Evolutionary conservation across 441 rosid genomes (phyloP).

Genomic region (Populus trichocarpa): DNA sequence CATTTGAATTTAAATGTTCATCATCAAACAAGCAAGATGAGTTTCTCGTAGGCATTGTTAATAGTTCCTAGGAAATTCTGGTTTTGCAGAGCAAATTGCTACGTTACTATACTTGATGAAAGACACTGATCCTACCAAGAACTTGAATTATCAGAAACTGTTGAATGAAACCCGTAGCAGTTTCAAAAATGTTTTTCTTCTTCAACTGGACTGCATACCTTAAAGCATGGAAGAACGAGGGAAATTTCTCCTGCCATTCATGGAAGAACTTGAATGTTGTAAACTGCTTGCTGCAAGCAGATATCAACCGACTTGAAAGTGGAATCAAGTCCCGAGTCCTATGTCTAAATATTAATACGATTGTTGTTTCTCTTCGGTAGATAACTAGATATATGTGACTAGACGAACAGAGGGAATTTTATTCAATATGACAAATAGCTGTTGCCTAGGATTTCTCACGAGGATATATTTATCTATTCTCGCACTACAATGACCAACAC

Average conservation of each 20-base stretch:
- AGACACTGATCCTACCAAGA: too few relatives aligned
- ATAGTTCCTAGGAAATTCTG: too few relatives aligned
- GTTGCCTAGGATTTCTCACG: not conserved
- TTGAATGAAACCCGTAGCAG: not conserved
- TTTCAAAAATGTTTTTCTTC: too few relatives aligned
- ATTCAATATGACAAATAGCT: not conserved
- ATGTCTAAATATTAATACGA: too few relatives aligned
- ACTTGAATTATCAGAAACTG: not conserved
- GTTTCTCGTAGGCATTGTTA: too few relatives aligned
- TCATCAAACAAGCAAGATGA: too few relatives aligned
- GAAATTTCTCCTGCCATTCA: too few relatives aligned
- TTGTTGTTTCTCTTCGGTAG: not conserved
- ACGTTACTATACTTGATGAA: too few relatives aligned
- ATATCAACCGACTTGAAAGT: not conserved
- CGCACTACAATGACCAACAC: not conserved
- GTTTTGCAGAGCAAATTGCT: too few relatives aligned
- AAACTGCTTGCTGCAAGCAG: not conserved
- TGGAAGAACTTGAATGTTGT: too few relatives aligned
- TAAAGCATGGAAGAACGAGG: not conserved
- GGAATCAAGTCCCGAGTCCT: not conserved
- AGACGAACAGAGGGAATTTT: not conserved
- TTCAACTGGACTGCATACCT: not conserved
- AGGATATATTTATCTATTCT: not conserved
- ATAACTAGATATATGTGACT: not conserved
- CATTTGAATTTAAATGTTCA: too few relatives aligned